These are phyloP conservation scores for Neophaeococcomyces aloes DNA, from an alignment of 2,329 filamentous ascomycete genomes.

Conservation along the genomic window DNA sequence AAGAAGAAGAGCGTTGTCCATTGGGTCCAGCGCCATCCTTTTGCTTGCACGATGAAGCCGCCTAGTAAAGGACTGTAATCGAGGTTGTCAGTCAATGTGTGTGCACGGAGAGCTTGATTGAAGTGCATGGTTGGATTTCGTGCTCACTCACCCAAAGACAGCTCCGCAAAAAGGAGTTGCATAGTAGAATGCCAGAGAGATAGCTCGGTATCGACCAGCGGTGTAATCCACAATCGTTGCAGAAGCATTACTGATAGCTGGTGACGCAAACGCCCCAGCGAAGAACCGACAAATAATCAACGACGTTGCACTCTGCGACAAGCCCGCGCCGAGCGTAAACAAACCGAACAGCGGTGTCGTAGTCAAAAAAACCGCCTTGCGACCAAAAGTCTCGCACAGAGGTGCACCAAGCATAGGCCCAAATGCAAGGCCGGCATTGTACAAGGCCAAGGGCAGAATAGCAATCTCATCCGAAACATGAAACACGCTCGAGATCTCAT, in stretches of 20 bases:
- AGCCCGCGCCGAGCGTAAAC: conserved; percentile 23
- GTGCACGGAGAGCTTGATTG: too few species aligned
- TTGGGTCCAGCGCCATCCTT: conserved; percentile 31
- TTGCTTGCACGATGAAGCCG: conserved; percentile 53
- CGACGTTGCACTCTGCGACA: conserved; percentile 14
- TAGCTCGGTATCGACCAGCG: conserved; percentile 14
- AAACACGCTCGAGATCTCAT: conserved; percentile 43
- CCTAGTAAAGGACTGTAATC: conserved; percentile 29
- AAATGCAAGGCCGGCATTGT: conserved; percentile 29
- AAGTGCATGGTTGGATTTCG: too few species aligned
- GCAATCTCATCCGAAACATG: conserved; percentile 21
- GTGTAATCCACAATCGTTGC: conserved; percentile 23
- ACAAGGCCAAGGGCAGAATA: conserved; percentile 28
- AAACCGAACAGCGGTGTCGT: conserved; percentile 28
- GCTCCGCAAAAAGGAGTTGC: conserved; percentile 18
- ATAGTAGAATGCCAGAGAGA: conserved; percentile 19
- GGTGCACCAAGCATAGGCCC: conserved; percentile 29
- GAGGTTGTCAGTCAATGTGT: too few species aligned
- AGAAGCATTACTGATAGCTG: conserved; percentile 21
- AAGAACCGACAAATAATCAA: conserved; percentile 22
- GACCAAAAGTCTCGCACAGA: conserved; percentile 28
- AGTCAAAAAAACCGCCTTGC: conserved; percentile 28
- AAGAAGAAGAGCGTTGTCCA: conserved; percentile 26
- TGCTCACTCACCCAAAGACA: conserved; percentile 18
- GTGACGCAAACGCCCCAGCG: conserved; percentile 21